Evolutionary conservation across 2,329 filamentous ascomycete genomes (phyloP).

Genomic region (Pyrenophora seminiperda): DNA sequence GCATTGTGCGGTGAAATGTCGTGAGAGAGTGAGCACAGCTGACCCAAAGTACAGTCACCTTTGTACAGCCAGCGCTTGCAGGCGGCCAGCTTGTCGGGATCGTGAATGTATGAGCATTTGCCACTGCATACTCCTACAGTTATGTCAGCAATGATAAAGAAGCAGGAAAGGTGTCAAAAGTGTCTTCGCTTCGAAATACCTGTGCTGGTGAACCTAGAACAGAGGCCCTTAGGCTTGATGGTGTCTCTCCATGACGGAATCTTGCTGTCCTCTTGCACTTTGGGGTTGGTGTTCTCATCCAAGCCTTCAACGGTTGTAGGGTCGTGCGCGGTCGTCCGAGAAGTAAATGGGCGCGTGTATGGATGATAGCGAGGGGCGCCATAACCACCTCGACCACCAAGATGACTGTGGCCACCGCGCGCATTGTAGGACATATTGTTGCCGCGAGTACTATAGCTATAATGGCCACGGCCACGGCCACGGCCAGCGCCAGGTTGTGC

Average conservation of each 20-base stretch:
- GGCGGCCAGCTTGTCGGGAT: constrained; percentile 82
- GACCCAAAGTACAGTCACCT: constrained; percentile 75
- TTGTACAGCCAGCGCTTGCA: constrained; percentile 87
- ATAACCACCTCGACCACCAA: constrained; percentile 15
- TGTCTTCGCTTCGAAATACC: constrained; percentile 32
- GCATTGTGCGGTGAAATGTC: constrained; percentile 81
- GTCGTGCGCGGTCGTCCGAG: constrained; percentile 18
- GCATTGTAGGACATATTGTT: neutral
- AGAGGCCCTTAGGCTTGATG: constrained; percentile 22
- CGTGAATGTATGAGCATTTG: constrained; percentile 79
- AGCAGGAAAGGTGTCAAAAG: constrained; percentile 5
- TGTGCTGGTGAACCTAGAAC: constrained; percentile 39
- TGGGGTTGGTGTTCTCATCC: constrained; percentile 4
- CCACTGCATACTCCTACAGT: constrained; percentile 77
- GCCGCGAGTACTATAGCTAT: neutral
- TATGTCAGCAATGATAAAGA: constrained; percentile 22
- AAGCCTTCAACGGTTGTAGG: constrained; percentile 19
- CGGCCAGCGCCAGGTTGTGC: constrained; percentile 11
- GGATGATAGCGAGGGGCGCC: constrained; percentile 16
- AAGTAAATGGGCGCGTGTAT: constrained; percentile 21
- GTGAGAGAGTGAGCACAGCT: constrained; percentile 89
- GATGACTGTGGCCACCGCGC: constrained; percentile 16
- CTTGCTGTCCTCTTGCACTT: constrained; percentile 2
- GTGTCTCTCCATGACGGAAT: neutral
- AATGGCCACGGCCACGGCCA: neutral